A percentile compares a stretch with the other conserved stretches of the same genome.
phyloP scores from a whole-genome alignment of 2,329 filamentous ascomycete genomes.

The Ophiostoma piceae region DNA sequence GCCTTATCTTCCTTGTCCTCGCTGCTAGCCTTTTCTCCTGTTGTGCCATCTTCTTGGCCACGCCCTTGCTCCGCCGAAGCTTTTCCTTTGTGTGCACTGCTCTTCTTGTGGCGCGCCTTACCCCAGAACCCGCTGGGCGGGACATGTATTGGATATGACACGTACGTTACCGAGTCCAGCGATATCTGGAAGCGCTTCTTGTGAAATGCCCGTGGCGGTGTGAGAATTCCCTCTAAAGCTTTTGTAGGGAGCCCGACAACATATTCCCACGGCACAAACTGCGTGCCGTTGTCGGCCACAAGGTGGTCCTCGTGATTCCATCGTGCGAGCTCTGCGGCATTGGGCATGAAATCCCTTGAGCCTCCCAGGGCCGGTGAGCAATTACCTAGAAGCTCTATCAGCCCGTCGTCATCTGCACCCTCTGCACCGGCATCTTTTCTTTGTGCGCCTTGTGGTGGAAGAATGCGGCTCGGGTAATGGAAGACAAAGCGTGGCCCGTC shows the following conservation, averaged over 20 bases:
- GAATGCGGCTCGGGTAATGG: conserved; percentile 69
- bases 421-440: conserved; percentile 21
- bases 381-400: conserved; percentile 47
- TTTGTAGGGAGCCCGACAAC: conserved; percentile 69
- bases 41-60: conserved; percentile 30
- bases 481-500: conserved; percentile 80
- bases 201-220: conserved; percentile 68
- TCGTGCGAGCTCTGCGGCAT: conserved; percentile 39
- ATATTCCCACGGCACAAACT: conserved; percentile 63
- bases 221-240: conserved; percentile 73
- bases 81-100: conserved; percentile 22
- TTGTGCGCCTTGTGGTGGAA: conserved; percentile 35
- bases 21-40: conserved; percentile 28
- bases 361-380: conserved; percentile 32
- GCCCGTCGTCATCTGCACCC: conserved; percentile 47
- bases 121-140: conserved; percentile 71
- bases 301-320: conserved; percentile 52
- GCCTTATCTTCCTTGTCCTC: conserved; percentile 55
- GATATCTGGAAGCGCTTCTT: conserved; percentile 78
- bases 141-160: conserved; percentile 79
- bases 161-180: conserved; percentile 71
- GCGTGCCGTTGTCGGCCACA: conserved; percentile 51
- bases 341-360: conserved; percentile 33
- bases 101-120: conserved; percentile 31
- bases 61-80: conserved; percentile 20